Evolutionary conservation across 176 grass and related monocot species (phyloP).

Genomic region (Cymbopogon citratus): DNA sequence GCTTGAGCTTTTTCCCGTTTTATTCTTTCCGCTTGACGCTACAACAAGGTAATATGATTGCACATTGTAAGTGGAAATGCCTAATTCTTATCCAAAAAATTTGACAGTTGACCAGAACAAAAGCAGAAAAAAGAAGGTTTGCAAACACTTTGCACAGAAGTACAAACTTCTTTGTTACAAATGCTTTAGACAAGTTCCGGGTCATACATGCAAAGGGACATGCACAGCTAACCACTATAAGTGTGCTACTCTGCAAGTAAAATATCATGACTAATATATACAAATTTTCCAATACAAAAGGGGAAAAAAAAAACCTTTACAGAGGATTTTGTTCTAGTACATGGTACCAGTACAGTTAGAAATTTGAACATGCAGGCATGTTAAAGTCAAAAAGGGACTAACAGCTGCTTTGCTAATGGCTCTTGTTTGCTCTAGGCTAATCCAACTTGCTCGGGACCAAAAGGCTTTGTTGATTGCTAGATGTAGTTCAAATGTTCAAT

Average conservation of each 20-base stretch:
- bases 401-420: neutral
- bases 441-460: neutral
- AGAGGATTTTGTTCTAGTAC: neutral
- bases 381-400: neutral
- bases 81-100: neutral
- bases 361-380: neutral
- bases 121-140: neutral
- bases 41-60: slow-evolving; percentile 27
- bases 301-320: neutral
- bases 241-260: neutral
- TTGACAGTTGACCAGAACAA: slow-evolving; percentile 1
- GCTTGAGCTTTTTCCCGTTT: slow-evolving; percentile 76
- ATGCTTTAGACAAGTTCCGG: neutral
- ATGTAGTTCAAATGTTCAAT: slow-evolving; percentile 7
- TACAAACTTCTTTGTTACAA: neutral
- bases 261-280: slow-evolving; percentile 12
- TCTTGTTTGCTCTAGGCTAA: neutral
- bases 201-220: neutral
- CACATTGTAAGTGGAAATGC: slow-evolving; percentile 13
- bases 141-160: neutral
- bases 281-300: slow-evolving; percentile 6
- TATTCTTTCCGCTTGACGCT: slow-evolving; percentile 94
- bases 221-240: neutral
- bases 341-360: neutral
- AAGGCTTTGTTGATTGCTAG: neutral